phyloP scores from a whole-genome alignment of 1,139 yeast species.

The Kodamaea sp. region DNA sequence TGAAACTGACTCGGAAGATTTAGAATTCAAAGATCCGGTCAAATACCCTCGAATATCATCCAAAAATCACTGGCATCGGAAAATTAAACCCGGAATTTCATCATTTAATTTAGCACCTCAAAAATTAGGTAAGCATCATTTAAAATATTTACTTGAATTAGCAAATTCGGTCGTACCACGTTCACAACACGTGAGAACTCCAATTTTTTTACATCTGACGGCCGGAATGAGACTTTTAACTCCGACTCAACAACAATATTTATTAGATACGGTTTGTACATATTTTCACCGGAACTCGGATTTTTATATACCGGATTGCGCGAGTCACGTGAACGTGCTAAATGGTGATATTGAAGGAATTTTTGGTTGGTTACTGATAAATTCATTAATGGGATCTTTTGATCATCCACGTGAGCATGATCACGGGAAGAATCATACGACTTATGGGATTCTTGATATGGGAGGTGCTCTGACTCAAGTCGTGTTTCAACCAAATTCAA shows the following conservation, averaged over 20 bases:
- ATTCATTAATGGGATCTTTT: constrained; percentile 61
- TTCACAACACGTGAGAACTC: constrained; percentile 67
- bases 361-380: constrained; percentile 78
- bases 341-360: constrained; percentile 79
- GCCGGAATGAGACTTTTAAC: constrained; percentile 74
- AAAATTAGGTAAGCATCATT: constrained; percentile 57
- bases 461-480: constrained; percentile 89
- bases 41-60: constrained; percentile 42
- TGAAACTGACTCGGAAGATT: constrained; percentile 8
- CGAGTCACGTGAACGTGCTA: constrained; percentile 60
- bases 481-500: constrained; percentile 65
- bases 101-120: constrained; percentile 49
- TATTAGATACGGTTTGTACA: constrained; percentile 53
- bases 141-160: constrained; percentile 49
- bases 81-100: constrained; percentile 67
- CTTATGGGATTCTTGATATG: constrained; percentile 79
- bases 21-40: constrained; percentile 1
- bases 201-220: constrained; percentile 73
- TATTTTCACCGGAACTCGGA: constrained; percentile 51
- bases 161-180: constrained; percentile 62
- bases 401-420: constrained; percentile 46
- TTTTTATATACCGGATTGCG: constrained; percentile 58
- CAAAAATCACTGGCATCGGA: constrained; percentile 53
- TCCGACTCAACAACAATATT: constrained; percentile 48
- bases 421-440: constrained; percentile 51